Evolutionary conservation across 1,284 basidiomycete species (phyloP).

Genomic region (Blastosporella zonata): DNA sequence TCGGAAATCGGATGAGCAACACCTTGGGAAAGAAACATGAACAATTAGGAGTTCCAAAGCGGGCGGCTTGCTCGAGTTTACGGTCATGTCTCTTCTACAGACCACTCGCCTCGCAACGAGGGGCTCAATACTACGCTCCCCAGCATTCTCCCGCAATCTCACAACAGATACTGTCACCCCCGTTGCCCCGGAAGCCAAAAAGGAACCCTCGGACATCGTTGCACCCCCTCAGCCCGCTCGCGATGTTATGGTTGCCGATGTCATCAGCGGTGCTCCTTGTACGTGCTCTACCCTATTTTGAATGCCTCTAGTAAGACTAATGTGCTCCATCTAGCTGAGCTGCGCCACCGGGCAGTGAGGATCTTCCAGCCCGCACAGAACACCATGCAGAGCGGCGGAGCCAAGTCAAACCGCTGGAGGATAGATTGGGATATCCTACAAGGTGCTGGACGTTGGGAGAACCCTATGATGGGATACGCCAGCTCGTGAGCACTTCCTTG

Average conservation of each 20-base stretch:
- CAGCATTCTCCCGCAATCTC: conserved; percentile 19
- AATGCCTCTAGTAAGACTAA: background rate
- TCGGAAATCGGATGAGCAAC: too few relatives aligned
- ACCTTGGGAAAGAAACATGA: too few relatives aligned
- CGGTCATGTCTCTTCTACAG: conserved; percentile 33
- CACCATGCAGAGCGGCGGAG: conserved; percentile 92
- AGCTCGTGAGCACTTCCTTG: conserved; percentile 64
- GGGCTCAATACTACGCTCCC: conserved; percentile 16
- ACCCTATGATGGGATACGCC: conserved; percentile 98
- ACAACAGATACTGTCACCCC: conserved; percentile 25
- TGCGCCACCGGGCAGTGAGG: conserved; percentile 84
- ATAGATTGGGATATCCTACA: conserved; percentile 93
- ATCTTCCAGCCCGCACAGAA: conserved; percentile 94
- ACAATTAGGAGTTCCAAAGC: too few relatives aligned
- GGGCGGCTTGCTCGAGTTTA: conserved; percentile 13
- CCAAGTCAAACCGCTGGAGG: conserved; percentile 87
- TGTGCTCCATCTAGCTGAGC: conserved; percentile 55
- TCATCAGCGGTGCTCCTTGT: conserved; percentile 79
- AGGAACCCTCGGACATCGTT: conserved; percentile 30
- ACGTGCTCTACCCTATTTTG: conserved; percentile 23
- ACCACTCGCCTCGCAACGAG: conserved; percentile 26
- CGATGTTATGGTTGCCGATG: conserved; percentile 71
- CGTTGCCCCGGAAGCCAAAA: conserved; percentile 17
- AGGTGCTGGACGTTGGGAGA: conserved; percentile 94
- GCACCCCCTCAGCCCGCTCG: conserved; percentile 39